phyloP scores from a whole-genome alignment of 2,329 filamentous ascomycete genomes.

The Penicillium sp. region DNA sequence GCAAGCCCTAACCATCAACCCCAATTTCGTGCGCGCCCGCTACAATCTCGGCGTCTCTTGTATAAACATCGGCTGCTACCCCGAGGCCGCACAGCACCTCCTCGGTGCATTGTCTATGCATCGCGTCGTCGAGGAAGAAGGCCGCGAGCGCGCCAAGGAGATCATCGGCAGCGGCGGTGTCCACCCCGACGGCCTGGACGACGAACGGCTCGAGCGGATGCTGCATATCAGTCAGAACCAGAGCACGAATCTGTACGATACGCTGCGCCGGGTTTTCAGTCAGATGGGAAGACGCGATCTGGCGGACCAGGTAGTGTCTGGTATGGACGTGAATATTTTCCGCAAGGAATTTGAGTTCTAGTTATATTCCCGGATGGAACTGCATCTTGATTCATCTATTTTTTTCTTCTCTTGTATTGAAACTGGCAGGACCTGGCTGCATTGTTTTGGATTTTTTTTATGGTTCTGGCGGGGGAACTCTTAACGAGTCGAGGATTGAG shows the following conservation, averaged over 20 bases:
- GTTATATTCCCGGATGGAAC: constrained; percentile 14
- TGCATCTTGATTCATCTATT: not conserved
- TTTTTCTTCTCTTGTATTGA: not conserved
- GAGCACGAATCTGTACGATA: constrained; percentile 96
- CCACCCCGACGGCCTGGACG: constrained; percentile 46
- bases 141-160: constrained; percentile 77
- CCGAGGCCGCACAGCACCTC: constrained; percentile 88
- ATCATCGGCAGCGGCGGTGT: constrained; percentile 63
- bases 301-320: constrained; percentile 79
- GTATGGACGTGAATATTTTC: constrained; percentile 88
- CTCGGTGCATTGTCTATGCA: constrained; percentile 93
- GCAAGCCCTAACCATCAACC: constrained; percentile 81
- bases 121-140: constrained; percentile 83
- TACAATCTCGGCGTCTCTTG: constrained; percentile 97
- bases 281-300: constrained; percentile 91
- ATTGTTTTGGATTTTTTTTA: not conserved
- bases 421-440: constrained; percentile 15
- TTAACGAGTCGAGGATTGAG: not conserved
- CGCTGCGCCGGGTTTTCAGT: constrained; percentile 86
- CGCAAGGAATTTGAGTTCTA: constrained; percentile 87
- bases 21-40: constrained; percentile 93
- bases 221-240: constrained; percentile 78
- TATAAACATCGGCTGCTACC: constrained; percentile 95
- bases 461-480: not conserved
- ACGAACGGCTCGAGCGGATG: constrained; percentile 79